A percentile compares a stretch with the other conserved stretches of the same genome.
Evolutionary conservation across 805 yeast species (phyloP).

Genomic region (Schizosaccharomyces osmophilus): DNA sequence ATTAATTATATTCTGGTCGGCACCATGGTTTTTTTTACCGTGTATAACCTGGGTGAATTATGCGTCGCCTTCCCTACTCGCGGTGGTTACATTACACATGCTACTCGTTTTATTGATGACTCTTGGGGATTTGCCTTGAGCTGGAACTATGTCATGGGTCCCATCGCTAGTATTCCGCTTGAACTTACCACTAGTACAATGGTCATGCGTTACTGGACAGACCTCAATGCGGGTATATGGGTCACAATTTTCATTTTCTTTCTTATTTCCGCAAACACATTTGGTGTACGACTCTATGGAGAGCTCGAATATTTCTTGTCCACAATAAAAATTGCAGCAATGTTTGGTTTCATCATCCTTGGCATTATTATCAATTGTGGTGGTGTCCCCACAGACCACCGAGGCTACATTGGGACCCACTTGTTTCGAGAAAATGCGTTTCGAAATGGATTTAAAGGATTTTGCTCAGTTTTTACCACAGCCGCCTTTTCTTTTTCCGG

Average conservation of each 20-base stretch:
- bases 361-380: conserved; percentile 32
- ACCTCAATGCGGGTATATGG: conserved; percentile 30
- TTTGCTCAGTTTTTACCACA: conserved; percentile 48
- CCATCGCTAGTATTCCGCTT: conserved; percentile 40
- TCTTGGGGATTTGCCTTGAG: conserved; percentile 51
- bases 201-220: conserved; percentile 27
- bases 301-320: conserved; percentile 46
- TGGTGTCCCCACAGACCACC: conserved; percentile 26
- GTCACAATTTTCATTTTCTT: conserved; percentile 29
- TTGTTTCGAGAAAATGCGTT: conserved; percentile 34
- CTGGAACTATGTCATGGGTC: conserved; percentile 44
- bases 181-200: conserved; percentile 42
- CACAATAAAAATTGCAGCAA: conserved; percentile 30
- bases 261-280: conserved; percentile 25
- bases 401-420: conserved; percentile 30
- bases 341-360: conserved; percentile 34
- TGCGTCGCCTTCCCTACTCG: conserved; percentile 41
- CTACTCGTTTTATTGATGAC: conserved; percentile 39
- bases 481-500: conserved; percentile 64
- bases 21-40: conserved; percentile 26
- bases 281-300: conserved; percentile 37
- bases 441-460: conserved; percentile 46
- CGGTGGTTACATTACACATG: conserved; percentile 41
- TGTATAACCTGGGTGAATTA: conserved; percentile 32
- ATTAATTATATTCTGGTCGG: conserved; percentile 28